These are phyloP conservation scores for Aspergillus spinulosporus DNA, from an alignment of 2,329 filamentous ascomycete species.

Conservation along the genomic window DNA sequence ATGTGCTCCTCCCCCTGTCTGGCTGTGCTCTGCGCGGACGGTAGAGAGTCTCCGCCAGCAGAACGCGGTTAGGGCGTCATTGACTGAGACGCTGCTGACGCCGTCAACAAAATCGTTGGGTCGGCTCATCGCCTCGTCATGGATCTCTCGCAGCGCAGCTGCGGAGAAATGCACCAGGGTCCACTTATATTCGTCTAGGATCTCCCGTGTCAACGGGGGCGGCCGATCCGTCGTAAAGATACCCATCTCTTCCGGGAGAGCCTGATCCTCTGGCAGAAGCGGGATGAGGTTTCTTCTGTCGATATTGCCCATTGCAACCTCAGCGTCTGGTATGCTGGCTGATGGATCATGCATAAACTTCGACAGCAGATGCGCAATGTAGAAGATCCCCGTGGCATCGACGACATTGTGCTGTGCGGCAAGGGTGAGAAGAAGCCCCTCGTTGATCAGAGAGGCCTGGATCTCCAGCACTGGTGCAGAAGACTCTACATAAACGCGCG, in stretches of 20 bases:
- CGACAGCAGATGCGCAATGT: slow-evolving; percentile 22
- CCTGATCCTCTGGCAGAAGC: slow-evolving; percentile 15
- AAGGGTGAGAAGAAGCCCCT: slow-evolving; percentile 27
- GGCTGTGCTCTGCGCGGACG: slow-evolving; percentile 8
- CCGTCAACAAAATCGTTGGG: slow-evolving; percentile 4
- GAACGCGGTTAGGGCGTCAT: slow-evolving; percentile 25
- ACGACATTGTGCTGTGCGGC: slow-evolving; percentile 30
- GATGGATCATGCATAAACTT: slow-evolving; percentile 9
- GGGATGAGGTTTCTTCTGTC: slow-evolving; percentile 21
- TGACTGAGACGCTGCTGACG: slow-evolving; percentile 18
- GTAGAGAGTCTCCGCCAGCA: slow-evolving; percentile 20
- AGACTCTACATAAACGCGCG: slow-evolving; percentile 26
- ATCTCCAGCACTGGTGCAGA: slow-evolving; percentile 25
- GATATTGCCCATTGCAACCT: slow-evolving; percentile 22
- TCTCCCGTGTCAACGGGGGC: background rate
- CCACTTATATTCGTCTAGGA: slow-evolving; percentile 16
- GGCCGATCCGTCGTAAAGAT: slow-evolving; percentile 8
- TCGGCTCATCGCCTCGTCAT: background rate
- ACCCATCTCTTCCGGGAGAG: slow-evolving; percentile 18
- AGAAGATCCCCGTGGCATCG: slow-evolving; percentile 25
- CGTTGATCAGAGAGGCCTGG: slow-evolving; percentile 27
- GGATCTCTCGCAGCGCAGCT: slow-evolving; percentile 6
- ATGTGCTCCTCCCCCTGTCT: background rate
- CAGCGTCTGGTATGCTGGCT: slow-evolving; percentile 9
- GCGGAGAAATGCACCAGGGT: slow-evolving; percentile 13